Base-by-base conservation (phyloP, 2,329 filamentous ascomycete species). In the Hymenoscyphus scutula region DNA sequence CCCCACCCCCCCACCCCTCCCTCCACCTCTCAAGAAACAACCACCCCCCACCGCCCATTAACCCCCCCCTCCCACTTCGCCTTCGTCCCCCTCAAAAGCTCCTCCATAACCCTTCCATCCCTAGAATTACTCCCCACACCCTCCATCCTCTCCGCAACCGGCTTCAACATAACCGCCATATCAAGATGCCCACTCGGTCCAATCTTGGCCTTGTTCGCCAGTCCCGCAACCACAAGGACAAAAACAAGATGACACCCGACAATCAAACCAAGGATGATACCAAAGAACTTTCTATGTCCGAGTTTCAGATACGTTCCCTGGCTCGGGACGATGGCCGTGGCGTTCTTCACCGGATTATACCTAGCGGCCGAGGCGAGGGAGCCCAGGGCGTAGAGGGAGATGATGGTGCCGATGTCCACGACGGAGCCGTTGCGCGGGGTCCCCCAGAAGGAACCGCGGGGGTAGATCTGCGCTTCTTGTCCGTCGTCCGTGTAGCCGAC, bases 241-340 rank as follows among this genome's bases (percentile, higher is more conserved):
- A 73, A 70, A 0, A 70, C 2, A 13, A 70, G 56, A 56, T 73
- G 71, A 29, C 63, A 68, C 0, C 58, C 57, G 8, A 55, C 60
- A 3, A 73, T 68, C 7, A 73, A 27, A 3, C 62, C 64, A 54
- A 80, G 69, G 27, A 71, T 73, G 8, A 80, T 68, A 58, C 79
- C 79, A 1, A 79, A 78, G 64, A 78, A 80, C 62, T 78, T 77
- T 0, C 75, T 77, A 68, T 81, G 80, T 0, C 75, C 77, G 29
- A 80, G 70, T 34, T 76, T 73, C 5, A 74, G 64, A 0, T 53
- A 19, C 2, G 63, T 57, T 1, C 71, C 72, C 54, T 62, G 51
- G 4, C 23, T 53, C 0, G 71, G 71, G 1, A 66, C 67, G 3
- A 11, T 27, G 0, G 71, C 71, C 0, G 1, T 2, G 11, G 68